Percentiles rank a stretch among this genome's conserved stretches.
Evolutionary conservation across 2,329 filamentous ascomycete genomes (phyloP).

Genomic region (Septoria linicola): DNA sequence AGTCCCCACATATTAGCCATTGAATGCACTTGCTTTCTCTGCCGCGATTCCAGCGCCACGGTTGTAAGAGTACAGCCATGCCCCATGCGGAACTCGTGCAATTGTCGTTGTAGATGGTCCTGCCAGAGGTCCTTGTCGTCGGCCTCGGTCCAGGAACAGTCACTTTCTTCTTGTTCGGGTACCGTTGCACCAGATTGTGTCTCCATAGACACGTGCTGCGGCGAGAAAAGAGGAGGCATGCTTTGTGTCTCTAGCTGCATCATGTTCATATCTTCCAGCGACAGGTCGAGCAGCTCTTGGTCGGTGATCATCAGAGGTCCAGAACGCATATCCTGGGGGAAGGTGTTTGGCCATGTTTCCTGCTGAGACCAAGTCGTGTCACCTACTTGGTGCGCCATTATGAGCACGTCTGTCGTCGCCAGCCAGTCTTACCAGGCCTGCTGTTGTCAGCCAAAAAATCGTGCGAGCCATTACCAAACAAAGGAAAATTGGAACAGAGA

Average conservation of each 20-base stretch:
- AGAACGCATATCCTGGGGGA: not conserved
- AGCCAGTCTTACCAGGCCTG: no score
- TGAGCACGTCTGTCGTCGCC: no score
- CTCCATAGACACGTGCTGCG: not conserved
- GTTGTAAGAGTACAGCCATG: constrained; percentile 11
- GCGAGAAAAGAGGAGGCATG: not conserved
- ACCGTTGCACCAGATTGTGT: not conserved
- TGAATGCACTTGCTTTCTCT: constrained; percentile 18
- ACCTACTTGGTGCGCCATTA: not conserved
- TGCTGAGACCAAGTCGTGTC: not conserved
- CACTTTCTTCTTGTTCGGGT: constrained; percentile 12
- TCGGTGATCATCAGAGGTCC: constrained; percentile 5
- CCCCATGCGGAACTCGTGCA: constrained; percentile 13
- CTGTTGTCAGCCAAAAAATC: no score
- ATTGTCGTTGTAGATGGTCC: constrained; percentile 10
- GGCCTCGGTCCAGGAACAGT: constrained; percentile 19
- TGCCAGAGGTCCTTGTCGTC: constrained; percentile 17
- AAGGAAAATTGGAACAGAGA: not conserved
- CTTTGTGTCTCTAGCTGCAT: not conserved
- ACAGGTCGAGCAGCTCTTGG: constrained; percentile 8
- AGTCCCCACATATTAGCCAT: constrained; percentile 19
- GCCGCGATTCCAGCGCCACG: constrained; percentile 5
- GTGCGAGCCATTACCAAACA: not conserved
- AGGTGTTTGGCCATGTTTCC: constrained; percentile 2
- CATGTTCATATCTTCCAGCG: constrained; percentile 1